Evolutionary conservation across 2,329 filamentous ascomycete species (phyloP).

Genomic region (Ceratocystis papillata): DNA sequence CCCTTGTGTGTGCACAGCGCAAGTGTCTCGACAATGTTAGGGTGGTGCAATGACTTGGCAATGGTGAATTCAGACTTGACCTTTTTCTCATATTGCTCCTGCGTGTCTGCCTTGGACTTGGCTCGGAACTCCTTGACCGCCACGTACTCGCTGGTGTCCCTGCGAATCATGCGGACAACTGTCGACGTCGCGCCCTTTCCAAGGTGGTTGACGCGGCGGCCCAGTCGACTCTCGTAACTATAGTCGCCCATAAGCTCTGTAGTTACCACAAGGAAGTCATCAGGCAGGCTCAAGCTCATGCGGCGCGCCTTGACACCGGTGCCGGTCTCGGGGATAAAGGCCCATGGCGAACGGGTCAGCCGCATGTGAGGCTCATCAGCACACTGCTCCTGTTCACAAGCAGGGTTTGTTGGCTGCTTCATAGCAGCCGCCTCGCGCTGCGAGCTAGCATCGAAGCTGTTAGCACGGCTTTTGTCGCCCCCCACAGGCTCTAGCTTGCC

Average conservation of each 20-base stretch:
- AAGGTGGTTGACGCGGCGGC: constrained; percentile 61
- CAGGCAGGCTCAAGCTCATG: constrained; percentile 61
- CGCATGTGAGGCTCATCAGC: constrained; percentile 11
- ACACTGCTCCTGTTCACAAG: constrained; percentile 14
- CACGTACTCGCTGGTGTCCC: constrained; percentile 56
- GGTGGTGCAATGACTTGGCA: constrained; percentile 72
- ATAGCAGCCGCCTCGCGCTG: neutral
- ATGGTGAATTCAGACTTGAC: constrained; percentile 87
- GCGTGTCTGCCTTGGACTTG: constrained; percentile 57
- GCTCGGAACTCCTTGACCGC: constrained; percentile 82
- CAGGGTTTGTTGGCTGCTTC: neutral
- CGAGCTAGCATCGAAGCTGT: constrained; percentile 39
- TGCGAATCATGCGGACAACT: constrained; percentile 68
- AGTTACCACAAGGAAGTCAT: constrained; percentile 62
- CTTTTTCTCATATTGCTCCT: constrained; percentile 71
- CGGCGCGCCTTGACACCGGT: constrained; percentile 69
- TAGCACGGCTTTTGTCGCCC: constrained; percentile 33
- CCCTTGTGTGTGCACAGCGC: constrained; percentile 63
- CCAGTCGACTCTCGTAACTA: constrained; percentile 58
- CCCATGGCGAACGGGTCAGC: constrained; percentile 43
- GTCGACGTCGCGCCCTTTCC: constrained; percentile 76
- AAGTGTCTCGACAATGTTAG: constrained; percentile 75
- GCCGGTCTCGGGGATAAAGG: constrained; percentile 55
- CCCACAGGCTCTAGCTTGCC: constrained; percentile 27
- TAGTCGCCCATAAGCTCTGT: constrained; percentile 60